Percentiles rank a stretch among this genome's conserved stretches.
These are phyloP conservation scores for Ligustrum vulgare DNA, from an alignment of 257 asterid genomes.

Conservation along the genomic window DNA sequence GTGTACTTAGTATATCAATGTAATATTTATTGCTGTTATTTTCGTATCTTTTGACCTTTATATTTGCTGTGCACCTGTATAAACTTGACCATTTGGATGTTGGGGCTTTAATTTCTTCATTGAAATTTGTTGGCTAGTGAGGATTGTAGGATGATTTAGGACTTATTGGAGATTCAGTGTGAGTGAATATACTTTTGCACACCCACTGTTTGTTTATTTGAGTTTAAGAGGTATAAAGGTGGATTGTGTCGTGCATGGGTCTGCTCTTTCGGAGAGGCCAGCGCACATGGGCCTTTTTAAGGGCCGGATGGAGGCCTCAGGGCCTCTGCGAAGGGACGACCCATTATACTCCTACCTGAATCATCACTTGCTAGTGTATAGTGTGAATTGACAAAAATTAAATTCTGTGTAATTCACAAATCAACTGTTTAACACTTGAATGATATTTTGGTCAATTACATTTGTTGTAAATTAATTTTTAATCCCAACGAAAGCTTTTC, in stretches of 20 bases:
- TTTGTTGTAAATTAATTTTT: too few relatives aligned
- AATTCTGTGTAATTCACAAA: neutral
- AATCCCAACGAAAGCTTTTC: neutral
- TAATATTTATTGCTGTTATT: neutral
- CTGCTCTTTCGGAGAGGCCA: neutral
- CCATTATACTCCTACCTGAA: neutral
- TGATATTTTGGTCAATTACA: neutral
- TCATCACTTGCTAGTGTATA: neutral
- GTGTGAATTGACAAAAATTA: neutral
- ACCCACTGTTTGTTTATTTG: neutral
- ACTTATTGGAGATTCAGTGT: neutral
- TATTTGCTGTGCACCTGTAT: neutral
- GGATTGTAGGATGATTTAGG: neutral
- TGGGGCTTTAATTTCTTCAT: neutral
- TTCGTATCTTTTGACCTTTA: neutral
- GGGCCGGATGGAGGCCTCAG: neutral
- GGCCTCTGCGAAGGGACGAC: neutral
- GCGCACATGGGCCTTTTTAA: neutral
- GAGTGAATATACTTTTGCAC: neutral
- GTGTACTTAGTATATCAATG: neutral
- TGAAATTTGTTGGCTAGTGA: neutral
- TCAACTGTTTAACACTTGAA: neutral
- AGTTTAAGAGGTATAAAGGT: neutral
- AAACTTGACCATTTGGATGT: neutral
- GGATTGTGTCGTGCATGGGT: neutral